phyloP scores from a whole-genome alignment of 345 rosid species.

The Aquilaria yunnanensis region DNA sequence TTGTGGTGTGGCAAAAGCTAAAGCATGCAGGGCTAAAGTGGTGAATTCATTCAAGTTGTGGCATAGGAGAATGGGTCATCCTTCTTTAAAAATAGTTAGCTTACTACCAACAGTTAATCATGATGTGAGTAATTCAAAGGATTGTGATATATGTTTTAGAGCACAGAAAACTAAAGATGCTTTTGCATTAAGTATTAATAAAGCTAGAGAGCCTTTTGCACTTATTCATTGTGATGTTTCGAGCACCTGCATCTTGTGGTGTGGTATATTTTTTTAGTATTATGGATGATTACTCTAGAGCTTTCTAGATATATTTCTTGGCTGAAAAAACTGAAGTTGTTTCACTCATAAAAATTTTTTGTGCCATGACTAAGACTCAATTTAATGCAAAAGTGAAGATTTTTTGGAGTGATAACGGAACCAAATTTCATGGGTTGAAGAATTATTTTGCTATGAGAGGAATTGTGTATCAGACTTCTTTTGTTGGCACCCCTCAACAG shows the following conservation, averaged over 20 bases:
- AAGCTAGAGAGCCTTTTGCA: constrained; percentile 4
- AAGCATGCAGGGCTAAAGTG: not conserved
- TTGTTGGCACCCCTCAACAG: constrained; percentile 3
- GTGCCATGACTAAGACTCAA: no score
- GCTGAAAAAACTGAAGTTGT: no score
- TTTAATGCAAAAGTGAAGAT: not conserved
- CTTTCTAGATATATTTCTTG: no score
- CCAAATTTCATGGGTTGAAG: not conserved
- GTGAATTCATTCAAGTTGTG: not conserved
- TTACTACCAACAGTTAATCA: not conserved
- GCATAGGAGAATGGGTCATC: constrained; percentile 2
- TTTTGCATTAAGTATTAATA: not conserved
- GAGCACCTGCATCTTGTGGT: not conserved
- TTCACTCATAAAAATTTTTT: no score
- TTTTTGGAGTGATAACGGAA: constrained; percentile 3
- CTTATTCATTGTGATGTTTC: constrained; percentile 19
- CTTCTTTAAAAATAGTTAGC: no score
- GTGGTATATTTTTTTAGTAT: constrained; percentile 3
- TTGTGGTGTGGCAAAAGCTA: not conserved
- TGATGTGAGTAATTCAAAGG: no score
- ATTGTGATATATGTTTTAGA: constrained; percentile 11
- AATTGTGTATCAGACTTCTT: not conserved
- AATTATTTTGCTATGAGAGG: constrained; percentile 3
- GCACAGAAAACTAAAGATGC: not conserved
- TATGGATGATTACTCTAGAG: no score